These are phyloP conservation scores for Beta corolliflora DNA, from an alignment of 179 eudicot genomes.

Conservation along the genomic window DNA sequence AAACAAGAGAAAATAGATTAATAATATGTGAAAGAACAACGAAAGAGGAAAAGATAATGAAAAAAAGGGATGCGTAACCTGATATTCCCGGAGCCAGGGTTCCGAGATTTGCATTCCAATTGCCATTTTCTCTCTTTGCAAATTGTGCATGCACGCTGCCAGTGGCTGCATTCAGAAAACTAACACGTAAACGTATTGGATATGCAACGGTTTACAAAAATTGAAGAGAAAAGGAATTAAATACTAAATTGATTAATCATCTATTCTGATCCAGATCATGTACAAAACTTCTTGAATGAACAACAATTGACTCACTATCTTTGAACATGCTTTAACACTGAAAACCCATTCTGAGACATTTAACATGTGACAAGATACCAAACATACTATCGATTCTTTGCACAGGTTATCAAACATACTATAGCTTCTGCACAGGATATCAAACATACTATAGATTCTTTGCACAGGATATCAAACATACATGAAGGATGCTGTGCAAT, in stretches of 20 bases:
- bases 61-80: constrained; percentile 46
- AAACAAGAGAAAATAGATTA: not conserved
- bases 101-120: constrained; percentile 81
- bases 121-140: constrained; percentile 80
- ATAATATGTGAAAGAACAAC: not conserved
- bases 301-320: not conserved
- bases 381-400: not conserved
- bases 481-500: too few species aligned
- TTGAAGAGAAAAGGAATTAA: not conserved
- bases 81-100: constrained; percentile 99
- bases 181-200: not conserved
- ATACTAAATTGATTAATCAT: not conserved
- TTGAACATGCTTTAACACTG: not conserved
- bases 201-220: not conserved
- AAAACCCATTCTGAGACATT: not conserved
- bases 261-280: not conserved
- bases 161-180: constrained; percentile 69
- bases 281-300: not conserved
- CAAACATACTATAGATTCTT: too few species aligned
- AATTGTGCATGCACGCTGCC: constrained; percentile 88
- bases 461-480: too few species aligned
- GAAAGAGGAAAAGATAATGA: too few species aligned
- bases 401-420: too few species aligned
- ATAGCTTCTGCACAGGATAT: too few species aligned
- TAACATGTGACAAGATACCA: not conserved